A percentile compares a stretch with the other conserved stretches of the same genome.
Conservation (phyloP, 106 monocot genomes). For the Apostasia ramifera region DNA sequence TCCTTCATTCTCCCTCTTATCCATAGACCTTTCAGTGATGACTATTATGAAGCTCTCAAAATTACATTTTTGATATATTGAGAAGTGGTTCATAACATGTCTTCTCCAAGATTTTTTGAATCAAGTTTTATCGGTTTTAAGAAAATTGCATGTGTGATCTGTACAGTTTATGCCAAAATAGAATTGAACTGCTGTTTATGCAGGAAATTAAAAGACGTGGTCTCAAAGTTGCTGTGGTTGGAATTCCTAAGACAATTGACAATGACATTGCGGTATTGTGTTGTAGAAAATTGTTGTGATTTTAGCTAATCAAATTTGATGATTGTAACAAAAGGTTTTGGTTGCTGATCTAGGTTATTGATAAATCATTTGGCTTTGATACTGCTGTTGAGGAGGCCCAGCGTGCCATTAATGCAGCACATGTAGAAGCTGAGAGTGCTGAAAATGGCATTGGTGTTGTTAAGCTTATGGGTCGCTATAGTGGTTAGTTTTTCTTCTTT, state of each 20-base stretch:
- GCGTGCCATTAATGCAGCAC: constrained; percentile 76
- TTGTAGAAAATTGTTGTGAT: neutral
- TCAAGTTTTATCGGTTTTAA: neutral
- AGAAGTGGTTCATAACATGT: neutral
- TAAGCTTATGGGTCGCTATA: constrained; percentile 72
- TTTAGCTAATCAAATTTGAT: neutral
- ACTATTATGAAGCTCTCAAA: too few relatives aligned
- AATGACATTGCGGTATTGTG: constrained; percentile 67
- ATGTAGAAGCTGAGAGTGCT: constrained; percentile 57
- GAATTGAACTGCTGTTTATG: neutral
- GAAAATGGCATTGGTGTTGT: constrained; percentile 69
- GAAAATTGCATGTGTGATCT: neutral
- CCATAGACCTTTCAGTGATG: too few relatives aligned
- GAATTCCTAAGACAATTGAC: constrained; percentile 72
- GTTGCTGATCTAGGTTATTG: constrained; percentile 42
- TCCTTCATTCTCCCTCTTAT: neutral
- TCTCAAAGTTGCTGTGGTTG: constrained; percentile 66
- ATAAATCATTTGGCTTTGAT: constrained; percentile 80
- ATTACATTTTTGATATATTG: neutral
- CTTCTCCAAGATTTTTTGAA: too few relatives aligned
- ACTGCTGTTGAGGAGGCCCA: constrained; percentile 78
- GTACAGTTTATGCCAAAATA: neutral
- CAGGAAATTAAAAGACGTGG: constrained; percentile 65
- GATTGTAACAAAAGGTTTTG: neutral
- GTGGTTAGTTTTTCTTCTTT: constrained; percentile 37